These are phyloP conservation scores for Aegilops bicornis DNA, from an alignment of 176 grass and related monocot species.

Conservation along the genomic window DNA sequence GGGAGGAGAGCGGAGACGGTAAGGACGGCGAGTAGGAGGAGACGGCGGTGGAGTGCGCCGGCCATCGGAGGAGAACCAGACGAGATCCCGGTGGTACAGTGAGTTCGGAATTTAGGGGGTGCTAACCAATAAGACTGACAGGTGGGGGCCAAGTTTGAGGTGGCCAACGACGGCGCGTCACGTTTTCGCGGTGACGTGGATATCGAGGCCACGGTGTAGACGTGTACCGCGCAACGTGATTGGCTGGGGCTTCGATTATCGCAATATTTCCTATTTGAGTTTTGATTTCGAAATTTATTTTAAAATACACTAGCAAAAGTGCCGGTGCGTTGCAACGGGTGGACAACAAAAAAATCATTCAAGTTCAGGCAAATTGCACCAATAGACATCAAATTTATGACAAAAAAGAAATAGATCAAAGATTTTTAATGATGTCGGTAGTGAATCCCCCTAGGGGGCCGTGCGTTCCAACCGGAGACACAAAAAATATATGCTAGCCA, in stretches of 20 bases:
- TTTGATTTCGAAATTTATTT: neutral
- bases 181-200: conserved; percentile 23
- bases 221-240: conserved; percentile 45
- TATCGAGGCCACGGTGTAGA: neutral
- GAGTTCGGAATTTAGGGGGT: neutral
- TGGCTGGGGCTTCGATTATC: conserved; percentile 13
- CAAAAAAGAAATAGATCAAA: too few relatives aligned
- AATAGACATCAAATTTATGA: too few relatives aligned
- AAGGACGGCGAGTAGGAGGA: conserved; percentile 35
- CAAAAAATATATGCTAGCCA: too few relatives aligned
- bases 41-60: conserved; percentile 22
- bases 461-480: too few relatives aligned
- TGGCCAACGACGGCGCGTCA: neutral
- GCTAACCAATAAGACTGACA: conserved; percentile 25
- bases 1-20: conserved; percentile 16
- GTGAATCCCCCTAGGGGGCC: too few relatives aligned
- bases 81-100: conserved; percentile 32
- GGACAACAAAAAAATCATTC: too few relatives aligned
- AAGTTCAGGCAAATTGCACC: too few relatives aligned
- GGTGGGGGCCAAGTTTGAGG: neutral
- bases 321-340: too few relatives aligned
- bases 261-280: neutral
- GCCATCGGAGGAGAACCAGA: conserved; percentile 38
- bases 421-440: too few relatives aligned
- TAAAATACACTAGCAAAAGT: too few relatives aligned